A percentile compares a stretch with the other conserved stretches of the same genome.
Evolutionary conservation across 352 stramenopile genomes (phyloP).

Genomic region (Globisporangium acanthophoron): DNA sequence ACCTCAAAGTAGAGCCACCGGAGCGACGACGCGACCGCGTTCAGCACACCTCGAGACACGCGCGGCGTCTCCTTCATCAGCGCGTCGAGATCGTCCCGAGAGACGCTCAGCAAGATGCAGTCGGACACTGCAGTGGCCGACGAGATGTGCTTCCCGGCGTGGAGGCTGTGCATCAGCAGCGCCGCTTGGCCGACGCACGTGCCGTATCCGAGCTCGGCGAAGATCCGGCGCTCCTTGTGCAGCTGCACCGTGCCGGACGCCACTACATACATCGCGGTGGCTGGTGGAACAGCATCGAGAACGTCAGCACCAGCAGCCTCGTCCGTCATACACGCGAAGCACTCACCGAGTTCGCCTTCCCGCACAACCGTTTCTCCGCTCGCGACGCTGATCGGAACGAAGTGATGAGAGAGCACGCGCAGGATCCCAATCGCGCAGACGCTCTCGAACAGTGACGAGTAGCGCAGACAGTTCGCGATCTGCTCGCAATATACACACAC

Average conservation of each 20-base stretch:
- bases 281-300: constrained; percentile 17
- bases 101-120: constrained; percentile 72
- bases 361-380: constrained; percentile 53
- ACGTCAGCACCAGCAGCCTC: neutral
- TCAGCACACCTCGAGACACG: constrained; percentile 72
- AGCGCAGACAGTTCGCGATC: constrained; percentile 76
- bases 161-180: constrained; percentile 50
- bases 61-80: constrained; percentile 69
- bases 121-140: constrained; percentile 65
- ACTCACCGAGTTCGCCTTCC: constrained; percentile 56
- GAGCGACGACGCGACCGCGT: constrained; percentile 68
- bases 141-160: constrained; percentile 65
- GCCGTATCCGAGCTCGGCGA: constrained; percentile 61
- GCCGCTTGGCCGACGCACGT: constrained; percentile 76
- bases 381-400: constrained; percentile 47
- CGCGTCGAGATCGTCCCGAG: constrained; percentile 52
- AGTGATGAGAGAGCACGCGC: constrained; percentile 71
- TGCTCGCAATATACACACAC: constrained; percentile 11
- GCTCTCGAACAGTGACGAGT: constrained; percentile 76
- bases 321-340: neutral
- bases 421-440: constrained; percentile 78
- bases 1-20: constrained; percentile 79
- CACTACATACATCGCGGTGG: constrained; percentile 75
- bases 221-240: constrained; percentile 62
- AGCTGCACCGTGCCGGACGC: constrained; percentile 66